Conservation (phyloP, 805 yeast genomes). For the Naumovozyma dairenensis region DNA sequence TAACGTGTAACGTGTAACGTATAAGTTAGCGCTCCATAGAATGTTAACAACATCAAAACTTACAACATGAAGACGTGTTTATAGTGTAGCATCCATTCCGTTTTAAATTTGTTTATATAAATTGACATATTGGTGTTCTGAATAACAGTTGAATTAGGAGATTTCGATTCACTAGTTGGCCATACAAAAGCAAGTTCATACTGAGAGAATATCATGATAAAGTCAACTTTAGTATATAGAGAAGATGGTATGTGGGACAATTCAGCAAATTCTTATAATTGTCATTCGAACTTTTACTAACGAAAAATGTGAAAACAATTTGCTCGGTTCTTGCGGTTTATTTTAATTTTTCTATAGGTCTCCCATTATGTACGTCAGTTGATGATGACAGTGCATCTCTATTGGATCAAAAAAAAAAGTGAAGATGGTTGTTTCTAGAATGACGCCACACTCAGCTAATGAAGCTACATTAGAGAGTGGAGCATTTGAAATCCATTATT, state of each 20-base stretch:
- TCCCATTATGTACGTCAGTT: conserved; percentile 85
- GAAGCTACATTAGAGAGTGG: conserved; percentile 81
- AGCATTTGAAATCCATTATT: conserved; percentile 61
- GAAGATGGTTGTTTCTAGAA: conserved; percentile 62
- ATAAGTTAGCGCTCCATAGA: no score
- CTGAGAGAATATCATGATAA: conserved; percentile 47
- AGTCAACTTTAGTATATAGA: conserved; percentile 56
- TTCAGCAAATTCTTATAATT: no score
- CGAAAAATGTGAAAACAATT: neutral
- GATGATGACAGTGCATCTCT: conserved; percentile 66
- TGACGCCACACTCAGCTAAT: conserved; percentile 70
- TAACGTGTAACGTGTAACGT: no score
- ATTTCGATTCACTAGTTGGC: no score
- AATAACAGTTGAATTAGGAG: no score
- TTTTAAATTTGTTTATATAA: no score
- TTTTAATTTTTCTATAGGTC: no score
- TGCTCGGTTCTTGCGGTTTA: neutral
- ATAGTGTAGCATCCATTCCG: no score
- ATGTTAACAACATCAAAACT: no score
- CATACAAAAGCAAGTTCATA: no score
- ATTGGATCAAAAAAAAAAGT: conserved; percentile 73
- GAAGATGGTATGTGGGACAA: conserved; percentile 39
- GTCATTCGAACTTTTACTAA: conserved; percentile 23
- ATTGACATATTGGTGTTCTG: no score
- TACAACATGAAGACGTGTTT: no score